phyloP scores from a whole-genome alignment of 805 yeast genomes.

The Cyberlindnera amylophila region DNA sequence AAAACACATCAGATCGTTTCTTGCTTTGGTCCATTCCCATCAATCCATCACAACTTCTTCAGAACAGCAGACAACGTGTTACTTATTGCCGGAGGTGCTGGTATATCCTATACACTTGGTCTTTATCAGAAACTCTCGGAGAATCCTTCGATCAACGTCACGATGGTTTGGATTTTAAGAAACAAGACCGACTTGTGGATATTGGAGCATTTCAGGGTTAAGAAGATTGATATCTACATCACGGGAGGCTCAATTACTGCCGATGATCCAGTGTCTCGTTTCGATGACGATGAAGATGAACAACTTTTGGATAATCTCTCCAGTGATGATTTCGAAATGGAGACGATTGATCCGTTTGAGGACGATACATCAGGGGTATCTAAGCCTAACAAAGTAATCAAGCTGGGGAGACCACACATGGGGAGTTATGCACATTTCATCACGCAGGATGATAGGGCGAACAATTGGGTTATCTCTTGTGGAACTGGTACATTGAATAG shows the following conservation, averaged over 20 bases:
- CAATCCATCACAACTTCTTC: conserved; percentile 43
- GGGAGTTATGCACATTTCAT: conserved; percentile 29
- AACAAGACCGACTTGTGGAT: conserved; percentile 45
- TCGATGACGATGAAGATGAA: conserved; percentile 15
- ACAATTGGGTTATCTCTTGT: conserved; percentile 55
- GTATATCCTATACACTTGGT: conserved; percentile 61
- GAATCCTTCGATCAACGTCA: conserved; percentile 29
- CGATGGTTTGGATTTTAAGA: conserved; percentile 53
- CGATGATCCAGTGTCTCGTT: conserved; percentile 8
- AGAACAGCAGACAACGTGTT: conserved; percentile 46
- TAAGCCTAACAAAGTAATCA: conserved; percentile 7
- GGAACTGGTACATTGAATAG: conserved; percentile 47
- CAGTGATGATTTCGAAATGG: conserved; percentile 24
- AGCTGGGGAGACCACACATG: conserved; percentile 40
- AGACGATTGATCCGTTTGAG: conserved; percentile 22
- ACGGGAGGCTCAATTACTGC: conserved; percentile 27
- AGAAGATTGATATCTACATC: conserved; percentile 37
- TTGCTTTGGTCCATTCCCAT: conserved; percentile 40
- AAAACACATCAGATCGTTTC: conserved; percentile 34
- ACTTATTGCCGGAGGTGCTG: conserved; percentile 70
- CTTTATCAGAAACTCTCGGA: conserved; percentile 38
- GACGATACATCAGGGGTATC: conserved; percentile 6
- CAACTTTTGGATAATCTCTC: conserved; percentile 19
- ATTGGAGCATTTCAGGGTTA: conserved; percentile 34
- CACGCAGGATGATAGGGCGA: conserved; percentile 25